phyloP scores from a whole-genome alignment of 2,329 filamentous ascomycete genomes.

The Ophiostoma fasciatum region DNA sequence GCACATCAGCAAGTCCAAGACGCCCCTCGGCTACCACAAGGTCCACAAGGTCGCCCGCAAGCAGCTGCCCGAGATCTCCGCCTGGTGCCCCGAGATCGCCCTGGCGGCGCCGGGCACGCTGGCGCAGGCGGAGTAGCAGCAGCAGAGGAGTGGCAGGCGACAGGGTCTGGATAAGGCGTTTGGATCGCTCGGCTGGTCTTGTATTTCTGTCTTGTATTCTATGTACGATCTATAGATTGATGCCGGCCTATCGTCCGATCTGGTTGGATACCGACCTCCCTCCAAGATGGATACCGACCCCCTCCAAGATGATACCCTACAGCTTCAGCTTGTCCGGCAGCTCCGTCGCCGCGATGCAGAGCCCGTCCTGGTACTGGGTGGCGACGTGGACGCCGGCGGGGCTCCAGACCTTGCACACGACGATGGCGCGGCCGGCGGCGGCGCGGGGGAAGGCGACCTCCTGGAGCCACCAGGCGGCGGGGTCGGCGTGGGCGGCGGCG shows the following conservation, averaged over 20 bases:
- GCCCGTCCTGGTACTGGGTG: constrained; percentile 39
- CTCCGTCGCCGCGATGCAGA: constrained; percentile 21
- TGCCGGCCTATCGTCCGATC: too few species aligned
- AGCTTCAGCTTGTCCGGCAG: constrained; percentile 8
- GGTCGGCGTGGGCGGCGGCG: constrained; percentile 9
- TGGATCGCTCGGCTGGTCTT: too few species aligned
- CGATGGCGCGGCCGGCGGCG: constrained; percentile 29
- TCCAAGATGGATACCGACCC: too few species aligned
- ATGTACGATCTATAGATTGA: too few species aligned
- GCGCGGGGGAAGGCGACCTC: constrained; percentile 34
- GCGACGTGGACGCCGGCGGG: constrained; percentile 36
- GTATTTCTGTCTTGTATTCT: too few species aligned
- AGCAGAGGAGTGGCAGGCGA: too few species aligned
- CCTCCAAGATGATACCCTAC: too few species aligned
- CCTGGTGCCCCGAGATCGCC: constrained; percentile 15
- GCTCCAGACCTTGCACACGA: constrained; percentile 39
- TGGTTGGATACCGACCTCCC: too few species aligned
- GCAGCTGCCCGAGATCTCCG: constrained; percentile 10
- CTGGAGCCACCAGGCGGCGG: constrained; percentile 36
- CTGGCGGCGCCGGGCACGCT: constrained; percentile 11
- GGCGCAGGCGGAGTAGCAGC: constrained; percentile 2
- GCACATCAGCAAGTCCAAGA: constrained; percentile 11
- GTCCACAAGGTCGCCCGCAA: constrained; percentile 11
- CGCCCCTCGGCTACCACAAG: constrained; percentile 15
- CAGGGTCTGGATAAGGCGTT: too few species aligned